These are phyloP conservation scores for Biancaea sappan DNA, from an alignment of 306 rosid genomes.

Conservation along the genomic window DNA sequence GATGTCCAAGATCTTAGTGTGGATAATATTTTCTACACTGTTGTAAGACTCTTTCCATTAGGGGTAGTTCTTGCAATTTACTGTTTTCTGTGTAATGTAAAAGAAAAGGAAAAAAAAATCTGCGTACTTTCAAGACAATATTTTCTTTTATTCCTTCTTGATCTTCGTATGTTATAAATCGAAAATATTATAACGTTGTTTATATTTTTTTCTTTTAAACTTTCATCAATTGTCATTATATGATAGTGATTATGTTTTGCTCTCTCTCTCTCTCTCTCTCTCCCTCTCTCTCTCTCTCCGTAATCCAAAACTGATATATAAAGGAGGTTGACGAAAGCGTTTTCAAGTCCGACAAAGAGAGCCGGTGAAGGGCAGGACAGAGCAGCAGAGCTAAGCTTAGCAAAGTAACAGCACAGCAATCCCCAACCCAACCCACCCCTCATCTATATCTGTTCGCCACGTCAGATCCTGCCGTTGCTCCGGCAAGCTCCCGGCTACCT, in stretches of 20 bases:
- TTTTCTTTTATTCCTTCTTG: not conserved
- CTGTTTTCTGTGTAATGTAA: no score
- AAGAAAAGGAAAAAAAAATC: no score
- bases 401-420: no score
- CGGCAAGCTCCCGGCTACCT: not conserved
- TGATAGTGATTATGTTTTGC: not conserved
- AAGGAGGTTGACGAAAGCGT: constrained; percentile 33
- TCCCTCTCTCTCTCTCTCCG: not conserved
- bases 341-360: constrained; percentile 33
- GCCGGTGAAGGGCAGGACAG: constrained; percentile 47
- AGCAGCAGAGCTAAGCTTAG: constrained; percentile 19
- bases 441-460: not conserved
- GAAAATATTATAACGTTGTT: not conserved
- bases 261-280: no score
- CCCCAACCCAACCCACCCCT: not conserved
- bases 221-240: not conserved
- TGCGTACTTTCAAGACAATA: no score
- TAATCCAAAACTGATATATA: not conserved
- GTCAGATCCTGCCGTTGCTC: not conserved
- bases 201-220: no score
- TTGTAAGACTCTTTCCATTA: no score
- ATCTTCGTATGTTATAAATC: not conserved
- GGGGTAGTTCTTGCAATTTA: no score
- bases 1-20: no score
- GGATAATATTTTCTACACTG: no score